A percentile compares a stretch with the other conserved stretches of the same genome.
Conservation (phyloP, 1,139 yeast genomes). For the Protomyces lactucae-debilis region DNA sequence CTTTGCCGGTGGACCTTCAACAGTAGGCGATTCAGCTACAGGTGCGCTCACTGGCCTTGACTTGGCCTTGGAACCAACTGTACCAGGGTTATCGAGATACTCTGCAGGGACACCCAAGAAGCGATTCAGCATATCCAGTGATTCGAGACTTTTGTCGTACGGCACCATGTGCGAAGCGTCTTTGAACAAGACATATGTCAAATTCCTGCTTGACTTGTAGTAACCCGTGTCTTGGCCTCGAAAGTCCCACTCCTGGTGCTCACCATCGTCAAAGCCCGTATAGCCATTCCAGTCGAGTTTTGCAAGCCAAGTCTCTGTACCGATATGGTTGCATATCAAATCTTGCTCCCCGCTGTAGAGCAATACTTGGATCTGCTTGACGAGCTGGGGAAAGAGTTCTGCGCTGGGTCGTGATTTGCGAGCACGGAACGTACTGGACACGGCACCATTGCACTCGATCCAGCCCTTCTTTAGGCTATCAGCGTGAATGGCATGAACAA, state of each 20-base stretch:
- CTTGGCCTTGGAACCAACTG: constrained; percentile 24
- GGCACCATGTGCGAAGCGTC: constrained; percentile 96
- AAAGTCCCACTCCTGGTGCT: constrained; percentile 36
- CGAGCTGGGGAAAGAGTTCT: constrained; percentile 57
- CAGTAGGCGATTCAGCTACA: background rate
- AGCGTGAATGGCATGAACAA: constrained; percentile 51
- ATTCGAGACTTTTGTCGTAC: constrained; percentile 64
- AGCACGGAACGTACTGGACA: constrained; percentile 52
- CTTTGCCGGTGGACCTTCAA: background rate
- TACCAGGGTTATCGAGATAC: background rate
- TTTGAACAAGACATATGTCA: constrained; percentile 69
- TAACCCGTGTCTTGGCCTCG: constrained; percentile 38
- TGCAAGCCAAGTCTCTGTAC: constrained; percentile 63
- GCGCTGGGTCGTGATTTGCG: constrained; percentile 57
- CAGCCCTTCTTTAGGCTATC: constrained; percentile 46
- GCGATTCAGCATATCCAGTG: constrained; percentile 55
- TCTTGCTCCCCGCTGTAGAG: constrained; percentile 87
- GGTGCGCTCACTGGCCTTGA: background rate
- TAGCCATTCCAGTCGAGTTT: constrained; percentile 64
- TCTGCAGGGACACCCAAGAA: constrained; percentile 37
- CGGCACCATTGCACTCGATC: constrained; percentile 70
- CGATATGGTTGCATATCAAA: constrained; percentile 76
- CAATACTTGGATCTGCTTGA: constrained; percentile 58
- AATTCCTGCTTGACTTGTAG: constrained; percentile 52
- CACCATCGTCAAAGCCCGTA: constrained; percentile 49